phyloP scores from a whole-genome alignment of 2,329 filamentous ascomycete species.

The Helminthosporium solani region DNA sequence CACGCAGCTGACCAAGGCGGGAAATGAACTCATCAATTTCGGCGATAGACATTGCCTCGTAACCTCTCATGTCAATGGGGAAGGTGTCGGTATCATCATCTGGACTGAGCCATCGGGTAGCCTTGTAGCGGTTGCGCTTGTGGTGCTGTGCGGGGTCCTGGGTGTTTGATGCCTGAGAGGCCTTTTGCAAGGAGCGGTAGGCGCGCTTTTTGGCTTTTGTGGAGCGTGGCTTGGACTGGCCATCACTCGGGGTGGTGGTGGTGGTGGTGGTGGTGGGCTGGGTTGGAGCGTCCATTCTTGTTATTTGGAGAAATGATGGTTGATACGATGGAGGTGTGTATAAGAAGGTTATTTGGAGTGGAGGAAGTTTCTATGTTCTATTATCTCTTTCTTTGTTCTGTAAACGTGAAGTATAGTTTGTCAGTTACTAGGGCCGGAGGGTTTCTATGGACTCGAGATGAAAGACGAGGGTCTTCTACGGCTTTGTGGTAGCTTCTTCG shows the following conservation, averaged over 20 bases:
- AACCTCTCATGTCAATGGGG: background rate
- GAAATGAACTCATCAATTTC: conserved; percentile 7
- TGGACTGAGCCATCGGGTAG: background rate
- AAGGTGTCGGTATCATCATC: background rate
- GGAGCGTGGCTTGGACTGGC: conserved; percentile 4
- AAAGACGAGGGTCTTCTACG: background rate
- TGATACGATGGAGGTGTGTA: background rate
- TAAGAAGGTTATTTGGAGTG: no score
- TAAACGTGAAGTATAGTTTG: no score
- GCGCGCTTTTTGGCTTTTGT: conserved; percentile 13
- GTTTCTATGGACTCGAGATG: background rate
- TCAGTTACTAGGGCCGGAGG: background rate
- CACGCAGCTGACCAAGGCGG: conserved; percentile 1
- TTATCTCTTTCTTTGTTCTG: no score
- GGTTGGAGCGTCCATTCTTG: background rate
- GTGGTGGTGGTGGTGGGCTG: background rate
- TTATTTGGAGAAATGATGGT: background rate
- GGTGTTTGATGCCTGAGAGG: background rate
- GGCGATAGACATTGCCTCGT: background rate
- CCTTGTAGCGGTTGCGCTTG: background rate
- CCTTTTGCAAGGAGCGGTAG: conserved; percentile 7
- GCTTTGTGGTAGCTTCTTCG: no score
- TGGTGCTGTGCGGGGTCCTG: background rate
- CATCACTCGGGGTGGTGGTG: background rate
- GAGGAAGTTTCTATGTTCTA: no score